Evolutionary conservation across 2,329 filamentous ascomycete genomes (phyloP), one percentile per base, ranked within the genome.

Genomic region (Colletotrichum kahawae): DNA sequence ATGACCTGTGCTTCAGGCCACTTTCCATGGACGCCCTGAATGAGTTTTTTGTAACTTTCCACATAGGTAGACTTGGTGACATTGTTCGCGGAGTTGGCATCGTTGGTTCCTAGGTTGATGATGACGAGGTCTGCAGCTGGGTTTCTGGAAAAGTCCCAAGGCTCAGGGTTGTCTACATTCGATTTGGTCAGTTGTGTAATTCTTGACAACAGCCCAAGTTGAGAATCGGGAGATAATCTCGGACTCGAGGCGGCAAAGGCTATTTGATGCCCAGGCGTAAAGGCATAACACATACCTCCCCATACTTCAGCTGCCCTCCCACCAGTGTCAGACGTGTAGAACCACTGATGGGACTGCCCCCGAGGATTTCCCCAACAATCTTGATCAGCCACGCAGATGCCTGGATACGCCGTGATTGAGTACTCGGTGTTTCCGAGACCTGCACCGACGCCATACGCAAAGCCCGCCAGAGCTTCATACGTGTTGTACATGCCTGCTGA

Each of bases 341-440:
- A 89, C 89, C 89, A 92, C 80, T 92, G 90, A 78, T 90, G 88
- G 31, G 84, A 83, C 78, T 88, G 87, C 18, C 88, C 88, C 48
- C 85, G 82, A 8, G 83, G 83, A 56, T 87, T 87, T 5, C 89
- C 89, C 83, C 87, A 92, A 81, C 90, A 92, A 64, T 88, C 79
- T 70, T 89, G 85, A 77, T 92, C 90, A 18, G 86, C 83, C 4
- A 90, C 84, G 77, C 90, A 92, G 64, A 91, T 90, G 6, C 90
- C 90, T 0, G 90, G 90, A 73, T 90, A 91, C 0, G 88, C 89
- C 1, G 89, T 91, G 56, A 92, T 86, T 21, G 86, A 87, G 78
- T 89, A 92, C 77, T 93, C 91, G 4, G 88, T 89, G 56, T 90
- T 86, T 4, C 91, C 91, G 2, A 93, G 81, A 0, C 91, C 91